Base-by-base conservation (phyloP, 208 protist genomes). In the Leptomonas pyrrhocoris region DNA sequence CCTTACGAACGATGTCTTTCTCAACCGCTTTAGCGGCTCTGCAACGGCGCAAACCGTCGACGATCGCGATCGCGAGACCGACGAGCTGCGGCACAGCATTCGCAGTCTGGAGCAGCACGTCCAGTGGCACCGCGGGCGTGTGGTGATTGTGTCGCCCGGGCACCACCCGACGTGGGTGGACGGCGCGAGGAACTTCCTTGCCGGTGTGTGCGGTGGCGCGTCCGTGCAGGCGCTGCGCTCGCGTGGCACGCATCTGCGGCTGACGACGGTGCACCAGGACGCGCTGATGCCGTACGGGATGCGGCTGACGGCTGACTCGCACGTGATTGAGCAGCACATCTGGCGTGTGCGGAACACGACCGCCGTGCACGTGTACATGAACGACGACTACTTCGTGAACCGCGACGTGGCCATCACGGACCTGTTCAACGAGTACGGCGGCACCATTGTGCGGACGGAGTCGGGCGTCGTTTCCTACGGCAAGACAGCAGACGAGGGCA, bases 81-180 rank as follows among this genome's bases (percentile, higher is more conserved):
- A 98, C 53, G 98, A 99, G 69, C 81, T 99, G 62, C 85, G 80
- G 23, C 98, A 97, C 76, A 98, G 94, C 38, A 61, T 99, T 27
- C 85, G 98, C 19, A 98, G 94, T 25, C 58, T 98, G 38, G 96
- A 98, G 81, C 76, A 84, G 67, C 88, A 93, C 81, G 90, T 97
- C 27, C 93, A 79, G 34, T 99, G 97, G 97, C 84, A 99, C 46
- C 58, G 63, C n/a, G 86, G 86, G 19, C 79, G 94, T 51, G 73
- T 98, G 56, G 68, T 99, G n/a, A 77, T 99, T 59, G 94, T 99
- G n/a, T 98, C 97, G 16, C 98, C 98, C 51, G 95, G 96, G 34
- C 98, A 98, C 81, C 74, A 96, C 45, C 92, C 95, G 30, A 64
- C 57, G 59, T 98, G 96, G 95, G 57, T 98, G 45, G 84, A 98